Evolutionary conservation across 352 stramenopile genomes (phyloP), one percentile per base, ranked within the genome.

Genomic region (Globisporangium viniferum): DNA sequence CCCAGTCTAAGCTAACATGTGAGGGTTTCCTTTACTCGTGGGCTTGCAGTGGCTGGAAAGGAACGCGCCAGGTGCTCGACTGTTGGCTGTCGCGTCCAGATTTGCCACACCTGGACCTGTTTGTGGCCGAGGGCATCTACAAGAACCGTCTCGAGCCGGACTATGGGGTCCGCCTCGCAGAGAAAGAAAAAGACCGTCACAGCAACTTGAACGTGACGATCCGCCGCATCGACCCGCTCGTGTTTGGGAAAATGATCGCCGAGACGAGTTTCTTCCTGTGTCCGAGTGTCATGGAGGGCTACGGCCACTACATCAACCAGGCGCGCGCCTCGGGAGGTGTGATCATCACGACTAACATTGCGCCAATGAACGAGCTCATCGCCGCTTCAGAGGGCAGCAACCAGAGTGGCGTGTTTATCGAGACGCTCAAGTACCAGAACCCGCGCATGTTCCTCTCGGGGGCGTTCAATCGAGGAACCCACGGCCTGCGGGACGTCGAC

Each of bases 301-400:
- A 86, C 63, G 82, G 81, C 39, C 81, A 89, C 70, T 89, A 89
- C 69, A 88, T 89, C 59, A 89, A 89, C 70, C 81, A 89, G 48
- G 81, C 77, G 35, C 72, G 79, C 0, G 81, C 81, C 5, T 71
- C 77, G 4, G 74, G 79, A 20, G 77, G 69, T 1, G 59, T 88
- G 8, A 71, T 89, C 24, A 44, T 89, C 39, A 78, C 81, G 1
- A 80, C 81, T 0, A 65, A 89, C 59, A 66, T 71, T 24, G 64
- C 76, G 15, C 81, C 81, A n/a, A 88, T 90, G 79, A 90, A 88
- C 59, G 81, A 89, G 60, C 64, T 89, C 27, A 64, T 86, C 35
- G 29, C 72, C 1, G 6, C 18, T 24, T 51, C 44, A 22, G 44
- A 51, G 44, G 20, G 18, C 7, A 46, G 12, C 6, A 51, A 18